Conservation (phyloP, 225 moss, liverwort and hornwort genomes). For the Physcomitrium patens region DNA sequence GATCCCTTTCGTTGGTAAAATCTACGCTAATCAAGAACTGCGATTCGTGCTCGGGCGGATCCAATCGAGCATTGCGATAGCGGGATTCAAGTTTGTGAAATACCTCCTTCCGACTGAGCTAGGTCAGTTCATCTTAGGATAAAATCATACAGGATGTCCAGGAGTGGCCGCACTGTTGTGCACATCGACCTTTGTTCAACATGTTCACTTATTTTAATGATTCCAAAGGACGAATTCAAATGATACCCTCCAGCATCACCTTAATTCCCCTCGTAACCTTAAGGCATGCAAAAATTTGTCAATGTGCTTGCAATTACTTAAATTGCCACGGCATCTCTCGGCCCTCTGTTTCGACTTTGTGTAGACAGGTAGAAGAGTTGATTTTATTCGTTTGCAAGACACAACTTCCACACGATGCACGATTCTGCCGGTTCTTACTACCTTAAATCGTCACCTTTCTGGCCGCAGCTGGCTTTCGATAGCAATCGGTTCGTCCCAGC, state of each 20-base stretch:
- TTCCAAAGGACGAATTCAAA: not conserved
- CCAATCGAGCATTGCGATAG: not conserved
- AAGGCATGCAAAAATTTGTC: not conserved
- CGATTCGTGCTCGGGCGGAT: constrained; percentile 9
- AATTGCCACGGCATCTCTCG: not conserved
- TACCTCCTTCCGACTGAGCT: not conserved
- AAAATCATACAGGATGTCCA: not conserved
- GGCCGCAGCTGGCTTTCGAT: too few species aligned
- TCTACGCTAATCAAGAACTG: constrained; percentile 22
- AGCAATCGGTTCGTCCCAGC: too few species aligned
- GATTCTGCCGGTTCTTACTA: too few species aligned
- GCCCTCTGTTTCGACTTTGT: not conserved
- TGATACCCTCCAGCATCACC: not conserved
- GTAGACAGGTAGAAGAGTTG: too few species aligned
- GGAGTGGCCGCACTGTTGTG: not conserved
- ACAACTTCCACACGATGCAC: too few species aligned
- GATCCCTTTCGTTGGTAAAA: constrained; percentile 10
- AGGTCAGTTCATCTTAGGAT: not conserved
- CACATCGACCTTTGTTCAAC: not conserved
- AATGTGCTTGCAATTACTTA: not conserved
- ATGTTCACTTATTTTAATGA: not conserved
- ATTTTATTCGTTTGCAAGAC: too few species aligned
- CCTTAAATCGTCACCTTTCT: too few species aligned
- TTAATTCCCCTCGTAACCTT: not conserved
- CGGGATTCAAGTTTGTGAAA: constrained; percentile 19